Conservation (phyloP, 2,329 filamentous ascomycete genomes). For the Raffaelea ambrosiae region DNA sequence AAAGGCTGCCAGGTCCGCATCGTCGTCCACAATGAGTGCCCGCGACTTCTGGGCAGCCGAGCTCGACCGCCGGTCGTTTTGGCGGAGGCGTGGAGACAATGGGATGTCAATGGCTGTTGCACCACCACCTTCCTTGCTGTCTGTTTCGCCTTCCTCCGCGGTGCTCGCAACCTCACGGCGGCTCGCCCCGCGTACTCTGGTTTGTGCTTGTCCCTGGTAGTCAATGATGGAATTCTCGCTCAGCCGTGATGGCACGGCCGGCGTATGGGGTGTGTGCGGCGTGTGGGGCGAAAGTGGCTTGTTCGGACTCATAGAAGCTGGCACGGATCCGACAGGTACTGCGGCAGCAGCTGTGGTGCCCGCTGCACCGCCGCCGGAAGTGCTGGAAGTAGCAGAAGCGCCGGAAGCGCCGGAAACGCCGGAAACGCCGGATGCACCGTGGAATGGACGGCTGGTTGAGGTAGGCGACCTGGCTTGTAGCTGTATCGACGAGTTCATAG, state of each 20-base stretch:
- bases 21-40: constrained; percentile 41
- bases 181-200: constrained; percentile 16
- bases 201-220: constrained; percentile 34
- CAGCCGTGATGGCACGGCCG: constrained; percentile 85
- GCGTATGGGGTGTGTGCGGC: constrained; percentile 89
- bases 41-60: constrained; percentile 59
- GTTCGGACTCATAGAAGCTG: constrained; percentile 69
- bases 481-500: constrained; percentile 82
- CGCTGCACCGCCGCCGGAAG: not conserved
- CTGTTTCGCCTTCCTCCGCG: not conserved
- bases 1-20: constrained; percentile 47
- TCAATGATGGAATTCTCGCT: constrained; percentile 83
- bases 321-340: constrained; percentile 57
- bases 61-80: constrained; percentile 50
- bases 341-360: not conserved
- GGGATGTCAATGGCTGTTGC: constrained; percentile 67
- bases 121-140: constrained; percentile 31
- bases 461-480: constrained; percentile 75
- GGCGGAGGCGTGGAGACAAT: constrained; percentile 53
- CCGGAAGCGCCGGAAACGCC: constrained; percentile 27
- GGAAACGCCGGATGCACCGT: constrained; percentile 54
- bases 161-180: not conserved
- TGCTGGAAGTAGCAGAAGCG: not conserved
- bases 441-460: constrained; percentile 55
- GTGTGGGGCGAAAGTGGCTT: constrained; percentile 87